Evolutionary conservation across 192 early-diverging fungal species (phyloP), one percentile per base, ranked within the genome.

Genomic region (Rhizoclosmatium globosum): DNA sequence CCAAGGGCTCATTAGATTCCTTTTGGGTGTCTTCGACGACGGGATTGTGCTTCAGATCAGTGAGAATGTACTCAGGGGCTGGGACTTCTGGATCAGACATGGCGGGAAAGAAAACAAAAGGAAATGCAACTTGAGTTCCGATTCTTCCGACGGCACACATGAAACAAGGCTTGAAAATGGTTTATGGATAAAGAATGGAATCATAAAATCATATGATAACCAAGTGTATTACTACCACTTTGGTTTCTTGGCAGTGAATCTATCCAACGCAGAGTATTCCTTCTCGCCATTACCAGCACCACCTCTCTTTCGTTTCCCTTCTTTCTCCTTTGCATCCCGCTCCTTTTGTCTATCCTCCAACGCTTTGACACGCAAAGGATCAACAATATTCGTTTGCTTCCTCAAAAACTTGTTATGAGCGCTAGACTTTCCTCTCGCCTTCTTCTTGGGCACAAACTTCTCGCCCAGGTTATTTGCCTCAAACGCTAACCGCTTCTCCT

Each of bases 361-460:
- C 15, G 56, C 23, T 44, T 79, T 31, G 6, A 23, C 58, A 85
- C 91, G 85, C 74, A 85, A 85, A 58, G 88, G 89, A 81, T 98
- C 96, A 53, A 94, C 84, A 64, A 98, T 85, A 75, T 98, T 96
- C 53, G 88, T 83, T 82, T 94, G 90, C 81, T 94, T 91, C 84
- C 95, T 83, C 57, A 93, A 81, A 74, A 91, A 94, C 62, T 94
- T 89, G 81, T 92, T 89, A 42, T 91, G 87, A 2, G 94, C 87
- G 4, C 94, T 94, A 79, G 90, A 91, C 84, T 92, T 92, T 53
- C 93, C 94, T 69, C 94, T 84, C 68, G 86, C 87, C 58, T 80
- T 86, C 73, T 89, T 89, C 71, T 81, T 83, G 50, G 90, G 91
- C 65, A 87, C 83, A 65, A 80, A 89, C 47, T 84, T 87, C 64